A percentile compares a stretch with the other conserved stretches of the same genome.
phyloP scores from a whole-genome alignment of 2,329 filamentous ascomycete genomes.

The Alternaria panax region DNA sequence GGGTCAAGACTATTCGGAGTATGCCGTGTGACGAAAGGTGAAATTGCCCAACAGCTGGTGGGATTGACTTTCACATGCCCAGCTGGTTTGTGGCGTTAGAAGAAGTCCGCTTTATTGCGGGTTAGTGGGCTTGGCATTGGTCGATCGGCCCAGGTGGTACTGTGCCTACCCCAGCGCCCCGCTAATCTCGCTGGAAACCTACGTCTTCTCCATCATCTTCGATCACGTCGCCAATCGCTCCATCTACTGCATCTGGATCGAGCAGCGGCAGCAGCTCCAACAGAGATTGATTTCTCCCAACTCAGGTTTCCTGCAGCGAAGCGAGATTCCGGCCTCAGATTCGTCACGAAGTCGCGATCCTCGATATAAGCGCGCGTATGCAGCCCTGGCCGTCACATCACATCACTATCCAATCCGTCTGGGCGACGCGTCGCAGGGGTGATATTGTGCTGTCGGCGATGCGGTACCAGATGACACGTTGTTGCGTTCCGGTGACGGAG shows the following conservation, averaged over 20 bases:
- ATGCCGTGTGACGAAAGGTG: background rate
- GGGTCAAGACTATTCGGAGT: too few species aligned
- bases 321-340: conserved; percentile 2
- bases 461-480: background rate
- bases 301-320: conserved; percentile 9
- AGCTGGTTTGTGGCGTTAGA: background rate
- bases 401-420: background rate
- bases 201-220: conserved; percentile 1
- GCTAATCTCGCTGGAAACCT: background rate
- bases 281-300: conserved; percentile 2
- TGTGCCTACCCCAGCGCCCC: background rate
- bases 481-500: background rate
- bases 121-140: conserved; percentile 9
- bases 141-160: background rate
- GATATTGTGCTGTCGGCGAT: background rate
- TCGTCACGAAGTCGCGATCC: background rate
- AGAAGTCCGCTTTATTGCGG: background rate
- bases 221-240: conserved; percentile 10
- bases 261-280: background rate
- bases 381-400: conserved; percentile 6
- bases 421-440: conserved; percentile 1
- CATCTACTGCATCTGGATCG: conserved; percentile 3
- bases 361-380: conserved; percentile 11
- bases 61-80: background rate
- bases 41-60: background rate